Evolutionary conservation across 208 protist species (phyloP).

Genomic region (Porcisia deanei): DNA sequence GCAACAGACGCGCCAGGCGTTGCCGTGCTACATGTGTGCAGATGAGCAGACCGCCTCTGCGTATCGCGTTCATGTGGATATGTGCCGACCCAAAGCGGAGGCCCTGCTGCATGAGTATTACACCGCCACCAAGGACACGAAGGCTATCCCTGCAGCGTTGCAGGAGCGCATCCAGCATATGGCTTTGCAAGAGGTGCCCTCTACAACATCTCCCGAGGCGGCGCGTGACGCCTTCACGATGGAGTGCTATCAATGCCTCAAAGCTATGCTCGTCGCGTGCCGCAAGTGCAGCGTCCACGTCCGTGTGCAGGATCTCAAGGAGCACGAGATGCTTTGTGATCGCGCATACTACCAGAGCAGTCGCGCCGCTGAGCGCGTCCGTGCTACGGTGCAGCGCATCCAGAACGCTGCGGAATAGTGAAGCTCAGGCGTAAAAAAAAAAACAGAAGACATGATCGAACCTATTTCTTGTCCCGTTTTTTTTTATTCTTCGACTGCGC

Average conservation of each 20-base stretch:
- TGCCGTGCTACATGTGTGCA: slow-evolving; percentile 79
- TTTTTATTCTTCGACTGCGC: neutral
- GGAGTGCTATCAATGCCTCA: slow-evolving; percentile 54
- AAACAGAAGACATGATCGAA: neutral
- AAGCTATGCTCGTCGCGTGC: slow-evolving; percentile 61
- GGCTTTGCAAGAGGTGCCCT: slow-evolving; percentile 23
- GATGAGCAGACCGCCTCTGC: slow-evolving; percentile 49
- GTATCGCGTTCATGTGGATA: slow-evolving; percentile 59
- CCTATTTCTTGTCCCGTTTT: neutral
- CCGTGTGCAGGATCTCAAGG: slow-evolving; percentile 71
- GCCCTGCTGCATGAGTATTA: slow-evolving; percentile 39
- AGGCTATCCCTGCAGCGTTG: slow-evolving; percentile 20
- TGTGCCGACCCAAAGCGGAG: slow-evolving; percentile 42
- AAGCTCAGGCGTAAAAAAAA: neutral
- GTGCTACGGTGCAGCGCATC: slow-evolving; percentile 35
- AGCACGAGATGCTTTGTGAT: slow-evolving; percentile 72
- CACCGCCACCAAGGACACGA: slow-evolving; percentile 3
- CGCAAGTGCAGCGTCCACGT: slow-evolving; percentile 49
- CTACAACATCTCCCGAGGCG: slow-evolving; percentile 21
- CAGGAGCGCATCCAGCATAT: slow-evolving; percentile 18
- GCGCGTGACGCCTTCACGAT: slow-evolving; percentile 37
- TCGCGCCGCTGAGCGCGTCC: slow-evolving; percentile 40
- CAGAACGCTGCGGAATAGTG: slow-evolving; percentile 15
- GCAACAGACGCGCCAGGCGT: slow-evolving; percentile 58
- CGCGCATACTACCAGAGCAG: slow-evolving; percentile 43